phyloP scores from a whole-genome alignment of 2,329 filamentous ascomycete genomes.

The Sphaerostilbella broomeana region DNA sequence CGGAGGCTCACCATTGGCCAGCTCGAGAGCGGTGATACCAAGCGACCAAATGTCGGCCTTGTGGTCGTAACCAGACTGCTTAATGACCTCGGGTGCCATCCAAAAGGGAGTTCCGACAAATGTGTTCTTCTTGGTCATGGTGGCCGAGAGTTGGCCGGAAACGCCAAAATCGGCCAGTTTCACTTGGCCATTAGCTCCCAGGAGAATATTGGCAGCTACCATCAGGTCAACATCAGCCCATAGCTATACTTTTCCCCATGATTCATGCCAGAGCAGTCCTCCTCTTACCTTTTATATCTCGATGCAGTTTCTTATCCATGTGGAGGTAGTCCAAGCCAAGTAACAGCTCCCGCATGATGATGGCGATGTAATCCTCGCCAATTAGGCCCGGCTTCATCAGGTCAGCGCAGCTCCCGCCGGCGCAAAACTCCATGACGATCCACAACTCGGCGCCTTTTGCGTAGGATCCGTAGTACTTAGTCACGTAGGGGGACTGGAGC shows the following conservation, averaged over 20 bases:
- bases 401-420: conserved; percentile 91
- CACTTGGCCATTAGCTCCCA: conserved; percentile 86
- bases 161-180: conserved; percentile 97
- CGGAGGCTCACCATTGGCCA: conserved; percentile 87
- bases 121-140: conserved; percentile 99
- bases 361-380: conserved; percentile 92
- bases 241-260: conserved; percentile 1
- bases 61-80: conserved; percentile 95
- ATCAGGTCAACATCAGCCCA: not conserved
- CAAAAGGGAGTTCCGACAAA: conserved; percentile 98
- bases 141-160: conserved; percentile 89
- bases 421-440: conserved; percentile 99
- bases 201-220: conserved; percentile 82
- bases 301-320: conserved; percentile 88
- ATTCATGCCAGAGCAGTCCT: not conserved
- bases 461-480: conserved; percentile 95
- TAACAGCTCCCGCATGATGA: conserved; percentile 84
- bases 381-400: conserved; percentile 91
- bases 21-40: conserved; percentile 86
- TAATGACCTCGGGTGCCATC: conserved; percentile 99
- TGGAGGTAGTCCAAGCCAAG: conserved; percentile 90
- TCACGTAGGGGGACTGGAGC: conserved; percentile 92
- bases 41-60: conserved; percentile 98
- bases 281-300: conserved; percentile 84
- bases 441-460: conserved; percentile 93